Evolutionary conservation across 257 asterid genomes (phyloP).

Genomic region (Coffea eugenioides): DNA sequence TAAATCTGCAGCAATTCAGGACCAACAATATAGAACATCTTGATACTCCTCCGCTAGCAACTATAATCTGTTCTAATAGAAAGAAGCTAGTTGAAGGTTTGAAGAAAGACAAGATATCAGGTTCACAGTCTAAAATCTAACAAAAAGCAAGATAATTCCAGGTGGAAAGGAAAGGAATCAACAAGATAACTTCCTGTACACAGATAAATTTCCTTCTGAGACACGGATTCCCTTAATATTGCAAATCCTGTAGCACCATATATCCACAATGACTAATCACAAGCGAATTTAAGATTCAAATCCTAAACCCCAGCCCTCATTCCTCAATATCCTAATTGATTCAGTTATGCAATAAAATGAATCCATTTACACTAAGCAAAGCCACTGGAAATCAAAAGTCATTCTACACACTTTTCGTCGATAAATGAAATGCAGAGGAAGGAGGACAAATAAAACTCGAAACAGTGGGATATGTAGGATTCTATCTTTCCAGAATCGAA

Average conservation of each 20-base stretch:
- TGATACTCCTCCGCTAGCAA: not conserved
- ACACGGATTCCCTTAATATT: not conserved
- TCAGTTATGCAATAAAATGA: not conserved
- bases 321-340: not conserved
- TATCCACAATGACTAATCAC: not conserved
- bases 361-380: not conserved
- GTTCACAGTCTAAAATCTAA: not conserved
- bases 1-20: not conserved
- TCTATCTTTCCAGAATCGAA: not conserved
- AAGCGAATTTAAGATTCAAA: not conserved
- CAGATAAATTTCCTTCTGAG: not conserved
- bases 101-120: not conserved
- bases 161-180: not conserved
- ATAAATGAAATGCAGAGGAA: no score
- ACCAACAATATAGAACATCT: not conserved
- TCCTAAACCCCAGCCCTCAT: not conserved
- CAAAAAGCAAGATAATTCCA: not conserved
- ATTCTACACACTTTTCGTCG: not conserved
- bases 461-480: not conserved
- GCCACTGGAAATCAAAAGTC: not conserved
- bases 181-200: not conserved
- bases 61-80: not conserved
- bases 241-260: not conserved
- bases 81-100: not conserved
- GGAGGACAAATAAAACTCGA: not conserved